phyloP scores from a whole-genome alignment of 129 eudicot species.

The Centella asiatica region DNA sequence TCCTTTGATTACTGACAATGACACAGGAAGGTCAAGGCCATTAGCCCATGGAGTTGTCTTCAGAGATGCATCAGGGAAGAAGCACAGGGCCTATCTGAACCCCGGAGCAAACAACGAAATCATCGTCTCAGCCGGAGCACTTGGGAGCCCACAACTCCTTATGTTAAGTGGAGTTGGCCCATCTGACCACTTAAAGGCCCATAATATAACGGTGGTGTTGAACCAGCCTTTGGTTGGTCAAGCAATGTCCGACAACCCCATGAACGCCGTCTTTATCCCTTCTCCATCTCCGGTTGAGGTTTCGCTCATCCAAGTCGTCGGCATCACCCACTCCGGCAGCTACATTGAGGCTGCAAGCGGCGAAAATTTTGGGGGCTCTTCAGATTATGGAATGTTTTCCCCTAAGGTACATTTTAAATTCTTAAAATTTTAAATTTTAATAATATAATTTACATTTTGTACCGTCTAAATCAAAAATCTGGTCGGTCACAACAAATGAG shows the following conservation, averaged over 20 bases:
- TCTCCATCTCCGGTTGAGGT: constrained; percentile 79
- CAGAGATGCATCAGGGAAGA: constrained; percentile 47
- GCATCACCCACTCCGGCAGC: constrained; percentile 62
- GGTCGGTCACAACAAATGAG: too few relatives aligned
- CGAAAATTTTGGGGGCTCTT: constrained; percentile 36
- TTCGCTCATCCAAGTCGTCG: constrained; percentile 81
- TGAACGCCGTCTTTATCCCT: constrained; percentile 83
- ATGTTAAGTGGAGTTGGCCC: constrained; percentile 96
- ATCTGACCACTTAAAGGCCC: constrained; percentile 47
- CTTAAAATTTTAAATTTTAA: neutral
- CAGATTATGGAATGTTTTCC: constrained; percentile 84
- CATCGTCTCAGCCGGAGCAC: constrained; percentile 73
- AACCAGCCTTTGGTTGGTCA: constrained; percentile 76
- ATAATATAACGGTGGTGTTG: constrained; percentile 50
- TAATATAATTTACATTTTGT: neutral
- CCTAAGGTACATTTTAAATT: constrained; percentile 47
- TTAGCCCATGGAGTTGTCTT: constrained; percentile 68
- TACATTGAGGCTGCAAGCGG: constrained; percentile 88
- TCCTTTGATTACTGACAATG: neutral
- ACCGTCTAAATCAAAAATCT: too few relatives aligned
- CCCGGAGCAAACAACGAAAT: constrained; percentile 57
- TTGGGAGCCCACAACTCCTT: constrained; percentile 86
- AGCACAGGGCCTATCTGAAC: constrained; percentile 58
- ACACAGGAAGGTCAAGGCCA: constrained; percentile 44
- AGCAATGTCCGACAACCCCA: constrained; percentile 89